Base-by-base conservation (phyloP, 1,284 basidiomycete species). In the Apiotrichum gracile region DNA sequence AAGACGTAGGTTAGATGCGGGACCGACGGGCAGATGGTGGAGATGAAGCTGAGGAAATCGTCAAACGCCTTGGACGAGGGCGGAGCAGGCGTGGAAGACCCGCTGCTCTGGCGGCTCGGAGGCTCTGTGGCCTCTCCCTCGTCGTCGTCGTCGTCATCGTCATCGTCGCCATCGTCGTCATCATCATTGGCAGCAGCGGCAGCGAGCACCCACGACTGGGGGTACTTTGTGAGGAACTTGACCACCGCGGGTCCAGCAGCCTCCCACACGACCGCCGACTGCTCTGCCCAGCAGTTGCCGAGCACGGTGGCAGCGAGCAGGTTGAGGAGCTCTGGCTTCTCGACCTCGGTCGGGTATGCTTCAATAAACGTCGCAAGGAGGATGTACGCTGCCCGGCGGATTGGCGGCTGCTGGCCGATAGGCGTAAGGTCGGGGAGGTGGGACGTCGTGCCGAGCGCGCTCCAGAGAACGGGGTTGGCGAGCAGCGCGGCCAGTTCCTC, bases 201-300 rank as follows among this genome's bases (percentile, higher is more conserved):
- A 26, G 46, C 79, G 19, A 82, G 53, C 13, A 77, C 71, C 87
- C 88, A 91, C 2, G 82, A 78, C 16, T 77, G 69, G 0, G 82
- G 82, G 62, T 80, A 83, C 44, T 82, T 83, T 70, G 81, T 83
- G 41, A 92, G 72, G 67, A 90, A 87, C 10, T 79, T 77, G 7
- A 90, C 75, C 27, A 90, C 66, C 0, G 86, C 84, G 26, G 82
- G 80, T 76, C 85, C 86, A 79, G 91, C 85, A 1, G 74, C 72
- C 9, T 77, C 70, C 65, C 86, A 83, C 0, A 91, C 88, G 2
- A 76, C 77, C 1, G 76, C 60, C 64, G 92, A 88, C 5, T 79
- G 77, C 66, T 93, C 90, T 0, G 82, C 74, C 85, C 88, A 92
- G 7, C 86, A 85, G 22, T 84, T 85, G 16, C 84, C 82, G 33